Base-by-base conservation (phyloP, 2,329 filamentous ascomycete genomes). In the Scedosporium minutisporum region DNA sequence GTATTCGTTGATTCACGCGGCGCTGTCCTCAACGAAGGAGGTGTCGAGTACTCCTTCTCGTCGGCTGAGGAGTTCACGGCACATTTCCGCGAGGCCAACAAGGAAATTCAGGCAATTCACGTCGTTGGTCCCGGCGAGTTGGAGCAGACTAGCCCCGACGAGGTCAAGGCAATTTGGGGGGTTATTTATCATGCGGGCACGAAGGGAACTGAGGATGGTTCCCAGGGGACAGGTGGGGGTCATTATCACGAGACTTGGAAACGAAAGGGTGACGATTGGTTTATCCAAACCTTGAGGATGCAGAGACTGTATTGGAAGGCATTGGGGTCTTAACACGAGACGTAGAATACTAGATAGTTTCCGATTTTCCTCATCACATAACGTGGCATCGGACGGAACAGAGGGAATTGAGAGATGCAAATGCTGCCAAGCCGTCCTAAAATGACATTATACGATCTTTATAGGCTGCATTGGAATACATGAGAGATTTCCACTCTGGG, bases 171-270 rank as follows among this genome's bases (percentile, higher is more conserved):
- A 27, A 38, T 65, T 64, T 65, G 27, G 61, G 33, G 33, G 0
- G 25, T 66, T 4, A 29, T 48, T 1, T 66, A 59, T n/a, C 58
- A 62, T 9, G 51, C 23, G 1, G 64, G 65, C 9, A 27, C 59
- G 2, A 48, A 41, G 63, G 64, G 58, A 5, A 57, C 46, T 6
- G 60, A 59, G 27, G 41, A 14, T 6, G 60, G 62, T 4, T 1
- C 48, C 10, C 59, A 61, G 7, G 23, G 18, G 7, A 64, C 64
- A 0, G 64, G 65, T 5, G 65, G 55, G 1, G 65, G 65, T 5
- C 61, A 66, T 9, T 66, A 66, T 16, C 46, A 65, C 16, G 65
- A 66, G 60, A 64, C 62, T 0, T 65, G 65, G 65, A 58, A 48
- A 6, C 48, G 18, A 38, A 55, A 63, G 18, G 62, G 60, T 1